phyloP scores from a whole-genome alignment of 2,329 filamentous ascomycete species.

The Colletotrichum chlorophyti region DNA sequence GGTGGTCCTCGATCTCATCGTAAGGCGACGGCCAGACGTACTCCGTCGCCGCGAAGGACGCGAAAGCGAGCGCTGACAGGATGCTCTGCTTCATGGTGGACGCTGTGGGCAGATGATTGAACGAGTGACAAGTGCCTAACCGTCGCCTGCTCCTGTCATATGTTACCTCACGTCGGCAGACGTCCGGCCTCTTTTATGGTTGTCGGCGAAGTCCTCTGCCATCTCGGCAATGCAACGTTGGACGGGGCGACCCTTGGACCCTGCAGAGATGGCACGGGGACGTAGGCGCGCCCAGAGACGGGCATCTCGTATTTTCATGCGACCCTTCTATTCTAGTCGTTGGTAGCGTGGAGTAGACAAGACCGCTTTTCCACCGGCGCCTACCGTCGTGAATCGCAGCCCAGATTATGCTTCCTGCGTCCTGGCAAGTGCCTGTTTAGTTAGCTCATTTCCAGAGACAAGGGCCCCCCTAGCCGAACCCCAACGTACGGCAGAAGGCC shows the following conservation, averaged over 20 bases:
- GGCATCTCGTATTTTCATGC: conserved; percentile 13
- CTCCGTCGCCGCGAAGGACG: conserved; percentile 3
- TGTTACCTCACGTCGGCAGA: neutral
- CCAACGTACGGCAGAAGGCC: neutral
- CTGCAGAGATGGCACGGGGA: conserved; percentile 2
- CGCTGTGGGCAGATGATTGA: too few relatives aligned
- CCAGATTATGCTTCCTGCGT: conserved; percentile 17
- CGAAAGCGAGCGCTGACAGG: conserved; percentile 5
- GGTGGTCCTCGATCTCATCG: conserved; percentile 28
- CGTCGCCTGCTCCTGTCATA: neutral
- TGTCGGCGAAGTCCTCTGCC: neutral
- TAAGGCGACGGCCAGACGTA: conserved; percentile 26
- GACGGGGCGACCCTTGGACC: conserved; percentile 12
- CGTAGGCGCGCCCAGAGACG: neutral
- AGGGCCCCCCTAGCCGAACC: conserved; percentile 16
- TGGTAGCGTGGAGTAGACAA: neutral
- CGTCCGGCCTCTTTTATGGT: conserved; percentile 1
- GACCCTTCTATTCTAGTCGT: conserved; percentile 1
- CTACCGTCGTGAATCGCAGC: conserved; percentile 6
- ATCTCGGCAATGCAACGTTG: conserved; percentile 5
- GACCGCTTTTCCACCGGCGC: neutral
- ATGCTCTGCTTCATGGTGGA: conserved; percentile 18
- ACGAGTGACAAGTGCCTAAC: conserved; percentile 4
- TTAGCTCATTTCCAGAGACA: conserved; percentile 14
- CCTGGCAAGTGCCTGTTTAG: conserved; percentile 3